Percentiles rank a stretch among this genome's conserved stretches.
Conservation (phyloP, 106 monocot genomes). For the Dioscorea alata region DNA sequence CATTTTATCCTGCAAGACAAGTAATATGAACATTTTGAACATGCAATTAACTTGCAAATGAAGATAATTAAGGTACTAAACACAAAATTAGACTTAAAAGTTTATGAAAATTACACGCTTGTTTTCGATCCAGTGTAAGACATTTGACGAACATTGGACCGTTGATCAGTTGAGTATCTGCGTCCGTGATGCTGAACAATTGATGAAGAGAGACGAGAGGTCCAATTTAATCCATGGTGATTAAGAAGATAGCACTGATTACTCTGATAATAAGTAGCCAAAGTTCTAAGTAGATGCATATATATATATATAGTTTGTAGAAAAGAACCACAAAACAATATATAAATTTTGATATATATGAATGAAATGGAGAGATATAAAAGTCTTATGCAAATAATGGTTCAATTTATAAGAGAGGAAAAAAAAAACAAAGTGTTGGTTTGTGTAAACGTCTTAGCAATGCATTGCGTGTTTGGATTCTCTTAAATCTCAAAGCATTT, state of each 20-base stretch:
- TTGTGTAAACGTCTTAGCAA: too few relatives aligned
- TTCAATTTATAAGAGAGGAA: too few relatives aligned
- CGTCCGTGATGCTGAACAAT: background rate
- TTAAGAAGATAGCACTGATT: background rate
- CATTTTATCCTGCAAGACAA: slow-evolving; percentile 32
- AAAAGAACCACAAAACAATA: too few relatives aligned
- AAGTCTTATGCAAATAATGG: too few relatives aligned
- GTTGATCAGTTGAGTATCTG: background rate
- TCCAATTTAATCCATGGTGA: too few relatives aligned
- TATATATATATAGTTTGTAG: too few relatives aligned
- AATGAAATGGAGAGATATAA: too few relatives aligned
- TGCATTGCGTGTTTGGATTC: too few relatives aligned
- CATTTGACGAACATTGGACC: background rate
- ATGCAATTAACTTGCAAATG: background rate
- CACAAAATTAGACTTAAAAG: background rate
- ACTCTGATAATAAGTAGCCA: background rate
- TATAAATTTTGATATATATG: background rate
- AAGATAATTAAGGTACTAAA: background rate
- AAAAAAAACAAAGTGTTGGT: too few relatives aligned
- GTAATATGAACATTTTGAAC: background rate
- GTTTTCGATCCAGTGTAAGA: background rate
- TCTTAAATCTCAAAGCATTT: too few relatives aligned
- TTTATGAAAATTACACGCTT: background rate
- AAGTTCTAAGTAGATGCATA: background rate
- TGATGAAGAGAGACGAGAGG: background rate